Conservation (phyloP, 805 yeast genomes). For the Saccharomycopsis olivae region DNA sequence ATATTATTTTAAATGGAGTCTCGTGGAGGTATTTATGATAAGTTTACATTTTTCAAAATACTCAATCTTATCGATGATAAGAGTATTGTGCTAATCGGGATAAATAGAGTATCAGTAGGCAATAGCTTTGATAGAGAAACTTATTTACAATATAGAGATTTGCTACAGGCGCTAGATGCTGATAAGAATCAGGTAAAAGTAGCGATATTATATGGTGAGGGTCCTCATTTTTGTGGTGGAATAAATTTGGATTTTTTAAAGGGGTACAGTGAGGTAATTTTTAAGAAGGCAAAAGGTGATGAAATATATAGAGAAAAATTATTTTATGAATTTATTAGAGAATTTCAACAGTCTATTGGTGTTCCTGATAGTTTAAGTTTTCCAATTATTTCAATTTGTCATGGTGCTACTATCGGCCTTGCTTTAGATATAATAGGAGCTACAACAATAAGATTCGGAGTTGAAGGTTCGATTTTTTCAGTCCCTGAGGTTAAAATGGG, state of each 20-base stretch:
- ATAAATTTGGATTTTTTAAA: conserved; percentile 37
- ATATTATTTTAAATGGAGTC: too few species aligned
- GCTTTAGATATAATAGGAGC: conserved; percentile 59
- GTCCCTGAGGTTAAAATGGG: conserved; percentile 67
- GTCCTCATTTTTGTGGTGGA: conserved; percentile 54
- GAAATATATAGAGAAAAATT: conserved; percentile 21
- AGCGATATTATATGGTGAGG: conserved; percentile 46
- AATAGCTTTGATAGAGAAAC: conserved; percentile 48
- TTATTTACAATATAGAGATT: conserved; percentile 45
- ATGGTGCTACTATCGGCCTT: conserved; percentile 56
- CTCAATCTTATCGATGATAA: too few species aligned
- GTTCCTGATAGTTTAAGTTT: conserved; percentile 37
- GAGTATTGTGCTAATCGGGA: too few species aligned
- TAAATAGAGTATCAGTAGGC: conserved; percentile 45
- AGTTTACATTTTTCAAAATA: too few species aligned
- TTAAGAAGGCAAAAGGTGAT: neutral
- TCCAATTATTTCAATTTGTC: conserved; percentile 58
- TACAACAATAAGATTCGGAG: conserved; percentile 45
- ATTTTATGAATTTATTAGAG: conserved; percentile 31
- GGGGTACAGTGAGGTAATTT: conserved; percentile 4
- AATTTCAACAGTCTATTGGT: conserved; percentile 49
- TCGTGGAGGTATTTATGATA: too few species aligned
- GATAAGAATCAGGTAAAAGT: conserved; percentile 35
- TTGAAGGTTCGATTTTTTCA: conserved; percentile 41
- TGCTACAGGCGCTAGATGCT: conserved; percentile 35